Evolutionary conservation across 495 filamentous ascomycete genomes (phyloP), one percentile per base, ranked within the genome.

Genomic region (Neurospora hispaniola): DNA sequence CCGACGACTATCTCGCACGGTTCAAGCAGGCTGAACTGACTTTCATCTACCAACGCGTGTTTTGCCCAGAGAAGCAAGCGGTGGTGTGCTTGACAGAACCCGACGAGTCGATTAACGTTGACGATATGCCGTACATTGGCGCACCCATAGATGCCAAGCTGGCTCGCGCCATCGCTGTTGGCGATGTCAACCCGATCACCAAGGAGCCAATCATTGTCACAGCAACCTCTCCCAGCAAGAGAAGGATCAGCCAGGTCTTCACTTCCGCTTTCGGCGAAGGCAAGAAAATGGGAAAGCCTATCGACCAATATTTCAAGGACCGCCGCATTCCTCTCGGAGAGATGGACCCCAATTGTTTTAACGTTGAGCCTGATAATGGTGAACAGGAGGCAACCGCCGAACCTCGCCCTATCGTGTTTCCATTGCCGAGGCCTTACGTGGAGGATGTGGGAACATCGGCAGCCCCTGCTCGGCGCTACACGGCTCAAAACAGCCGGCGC

Each of bases 31-130:
- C 96, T 0, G 96, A 98, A 78, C 85, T 91, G 72, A 98, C 96
- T 0, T 99, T 99, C 78, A 86, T 96, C 9, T 90, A 98, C 77
- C 95, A 97, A 80, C 90, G 96, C 75, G 96, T 98, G 3, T 99
- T 92, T 79, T 98, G 95, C 77, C 93, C 94, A 0, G 83, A 87
- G 70, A 84, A 86, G 31, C 84, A 89, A 66, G 83, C 88, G 46
- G 80, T 98, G 38, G 91, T 97, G 40, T 89, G 92, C 71, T 83
- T 94, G 71, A 93, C 90, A 10, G 81, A 88, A 16, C 89, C 87
- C 0, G 88, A 88, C 1, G 77, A 84, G 14, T 87, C 87, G 20
- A 74, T 93, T 7, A 86, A 90, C 20, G 79, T 89, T 11, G 87
- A 88, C 11, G 85, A 90, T 3, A 86, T 98, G 80, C 85, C 90